Evolutionary conservation across 2,329 filamentous ascomycete genomes (phyloP).

Genomic region (Venturia asperata): DNA sequence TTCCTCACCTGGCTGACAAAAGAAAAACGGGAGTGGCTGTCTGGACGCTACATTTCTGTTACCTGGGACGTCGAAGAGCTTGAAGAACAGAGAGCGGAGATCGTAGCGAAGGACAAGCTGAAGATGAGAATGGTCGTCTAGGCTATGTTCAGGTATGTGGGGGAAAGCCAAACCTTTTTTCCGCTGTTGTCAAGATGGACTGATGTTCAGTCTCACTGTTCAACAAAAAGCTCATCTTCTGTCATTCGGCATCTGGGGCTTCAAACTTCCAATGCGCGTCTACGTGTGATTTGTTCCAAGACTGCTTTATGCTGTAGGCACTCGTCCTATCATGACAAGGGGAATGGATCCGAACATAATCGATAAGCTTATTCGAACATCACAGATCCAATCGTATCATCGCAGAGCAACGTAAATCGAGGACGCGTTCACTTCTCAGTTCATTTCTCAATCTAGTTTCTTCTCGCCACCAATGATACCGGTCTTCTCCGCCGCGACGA

Average conservation of each 20-base stretch:
- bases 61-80: conserved; percentile 27
- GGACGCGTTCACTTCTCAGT: background rate
- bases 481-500: conserved; percentile 35
- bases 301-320: background rate
- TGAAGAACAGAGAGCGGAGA: conserved; percentile 25
- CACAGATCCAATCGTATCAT: background rate
- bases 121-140: conserved; percentile 22
- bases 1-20: conserved; percentile 24
- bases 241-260: background rate
- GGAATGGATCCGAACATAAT: too few species aligned
- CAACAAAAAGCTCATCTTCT: background rate
- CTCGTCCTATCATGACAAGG: too few species aligned
- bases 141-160: background rate
- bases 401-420: background rate
- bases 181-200: background rate
- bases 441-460: background rate
- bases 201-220: background rate
- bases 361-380: too few species aligned
- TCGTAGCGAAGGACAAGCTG: conserved; percentile 26
- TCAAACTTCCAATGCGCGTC: background rate
- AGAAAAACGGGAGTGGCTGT: conserved; percentile 24
- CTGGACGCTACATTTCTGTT: conserved; percentile 25
- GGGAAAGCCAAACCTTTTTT: background rate
- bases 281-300: background rate
- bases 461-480: conserved; percentile 20